phyloP scores from a whole-genome alignment of 768 basidiomycete species.

The Brasilioporus rufonigricans region DNA sequence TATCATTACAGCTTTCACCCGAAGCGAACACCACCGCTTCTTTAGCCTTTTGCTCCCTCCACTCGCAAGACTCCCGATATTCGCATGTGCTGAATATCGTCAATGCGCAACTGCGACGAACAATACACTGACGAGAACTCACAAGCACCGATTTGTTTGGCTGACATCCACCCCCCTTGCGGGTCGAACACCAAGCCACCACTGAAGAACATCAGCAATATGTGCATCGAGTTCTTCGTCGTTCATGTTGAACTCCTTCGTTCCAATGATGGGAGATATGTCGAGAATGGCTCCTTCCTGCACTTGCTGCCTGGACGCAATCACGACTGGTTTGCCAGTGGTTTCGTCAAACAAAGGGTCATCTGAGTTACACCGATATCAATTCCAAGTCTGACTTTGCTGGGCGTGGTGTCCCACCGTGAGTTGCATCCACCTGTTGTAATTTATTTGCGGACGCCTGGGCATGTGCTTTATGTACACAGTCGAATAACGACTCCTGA shows the following conservation, averaged over 20 bases:
- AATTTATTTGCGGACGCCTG: not conserved
- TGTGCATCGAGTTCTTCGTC: constrained; percentile 50
- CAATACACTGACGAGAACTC: constrained; percentile 28
- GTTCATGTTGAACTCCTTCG: constrained; percentile 56
- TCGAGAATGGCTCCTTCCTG: not conserved
- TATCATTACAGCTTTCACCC: not conserved
- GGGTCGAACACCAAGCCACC: constrained; percentile 73
- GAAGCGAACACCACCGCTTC: constrained; percentile 26
- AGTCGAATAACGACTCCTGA: constrained; percentile 25
- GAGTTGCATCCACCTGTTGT: not conserved
- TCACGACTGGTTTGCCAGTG: no score
- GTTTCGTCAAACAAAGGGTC: not conserved
- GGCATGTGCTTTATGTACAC: constrained; percentile 7
- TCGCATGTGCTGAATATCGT: constrained; percentile 57
- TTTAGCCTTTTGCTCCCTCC: constrained; percentile 55
- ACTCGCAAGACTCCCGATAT: constrained; percentile 75
- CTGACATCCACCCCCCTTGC: constrained; percentile 68
- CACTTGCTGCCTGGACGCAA: not conserved
- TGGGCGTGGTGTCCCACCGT: constrained; percentile 10
- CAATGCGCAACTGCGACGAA: not conserved
- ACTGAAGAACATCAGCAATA: constrained; percentile 54
- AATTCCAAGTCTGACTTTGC: not conserved
- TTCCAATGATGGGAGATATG: constrained; percentile 57
- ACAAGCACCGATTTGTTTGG: constrained; percentile 66
- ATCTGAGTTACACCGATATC: constrained; percentile 7